Conservation (phyloP, 208 protist species). For the Angomonas ambiguus region DNA sequence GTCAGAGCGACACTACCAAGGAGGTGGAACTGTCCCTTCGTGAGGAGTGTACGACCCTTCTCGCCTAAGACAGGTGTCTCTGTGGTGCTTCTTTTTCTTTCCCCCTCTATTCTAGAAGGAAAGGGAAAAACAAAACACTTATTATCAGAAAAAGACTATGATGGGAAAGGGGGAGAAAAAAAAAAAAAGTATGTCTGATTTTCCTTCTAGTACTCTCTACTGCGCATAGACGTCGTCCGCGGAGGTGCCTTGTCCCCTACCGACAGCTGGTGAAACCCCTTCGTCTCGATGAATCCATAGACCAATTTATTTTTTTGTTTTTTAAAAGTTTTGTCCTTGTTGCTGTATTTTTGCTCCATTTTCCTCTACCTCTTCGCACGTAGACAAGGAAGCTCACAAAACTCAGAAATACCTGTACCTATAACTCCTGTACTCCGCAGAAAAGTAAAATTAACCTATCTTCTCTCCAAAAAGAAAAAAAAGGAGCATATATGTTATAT, state of each 20-base stretch:
- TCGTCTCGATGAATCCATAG: no score
- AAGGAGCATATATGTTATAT: no score
- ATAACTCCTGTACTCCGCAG: background rate
- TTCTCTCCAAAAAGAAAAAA: no score
- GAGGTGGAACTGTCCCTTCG: slow-evolving; percentile 47
- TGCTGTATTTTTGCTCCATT: no score
- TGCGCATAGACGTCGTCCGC: background rate
- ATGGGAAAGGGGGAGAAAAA: slow-evolving; percentile 13
- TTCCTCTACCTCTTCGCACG: no score
- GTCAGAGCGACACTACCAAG: slow-evolving; percentile 20
- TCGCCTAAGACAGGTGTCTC: slow-evolving; percentile 12
- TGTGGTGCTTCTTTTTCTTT: background rate
- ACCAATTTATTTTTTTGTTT: no score
- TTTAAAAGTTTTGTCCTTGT: no score
- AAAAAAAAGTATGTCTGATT: slow-evolving; percentile 7
- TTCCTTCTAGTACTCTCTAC: background rate
- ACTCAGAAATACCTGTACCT: slow-evolving; percentile 4
- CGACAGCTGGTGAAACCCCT: no score
- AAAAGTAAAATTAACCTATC: background rate
- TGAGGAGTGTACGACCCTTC: slow-evolving; percentile 21
- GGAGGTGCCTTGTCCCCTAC: no score
- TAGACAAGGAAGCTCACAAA: no score
- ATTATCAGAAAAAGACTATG: background rate
- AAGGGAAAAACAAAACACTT: slow-evolving; percentile 18
- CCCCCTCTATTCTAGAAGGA: no score